These are phyloP conservation scores for Cyberlindnera mississippiensis DNA, from an alignment of 805 yeast species.

Conservation along the genomic window DNA sequence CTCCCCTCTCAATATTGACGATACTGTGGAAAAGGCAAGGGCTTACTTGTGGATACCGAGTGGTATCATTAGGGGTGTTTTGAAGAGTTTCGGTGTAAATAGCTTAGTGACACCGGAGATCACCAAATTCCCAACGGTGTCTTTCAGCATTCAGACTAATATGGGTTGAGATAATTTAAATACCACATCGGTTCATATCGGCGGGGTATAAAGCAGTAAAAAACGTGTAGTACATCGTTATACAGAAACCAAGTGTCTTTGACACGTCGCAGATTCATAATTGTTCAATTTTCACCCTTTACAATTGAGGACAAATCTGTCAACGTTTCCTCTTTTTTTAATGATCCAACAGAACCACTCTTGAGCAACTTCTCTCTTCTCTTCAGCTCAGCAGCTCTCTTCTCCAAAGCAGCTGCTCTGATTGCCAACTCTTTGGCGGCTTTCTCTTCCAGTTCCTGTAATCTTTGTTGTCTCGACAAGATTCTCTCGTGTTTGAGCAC, in stretches of 20 bases:
- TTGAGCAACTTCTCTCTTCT: constrained; percentile 54
- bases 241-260: too few species aligned
- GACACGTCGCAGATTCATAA: too few species aligned
- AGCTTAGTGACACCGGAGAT: constrained; percentile 64
- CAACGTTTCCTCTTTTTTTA: constrained; percentile 49
- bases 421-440: constrained; percentile 69
- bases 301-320: constrained; percentile 50
- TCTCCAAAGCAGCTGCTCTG: constrained; percentile 74
- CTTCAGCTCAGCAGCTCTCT: constrained; percentile 62
- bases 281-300: constrained; percentile 20
- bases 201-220: not conserved
- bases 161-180: constrained; percentile 6
- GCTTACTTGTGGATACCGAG: constrained; percentile 66
- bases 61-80: constrained; percentile 71
- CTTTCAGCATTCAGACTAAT: constrained; percentile 64
- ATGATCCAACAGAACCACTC: constrained; percentile 23
- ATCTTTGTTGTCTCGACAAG: constrained; percentile 68
- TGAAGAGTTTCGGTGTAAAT: constrained; percentile 65
- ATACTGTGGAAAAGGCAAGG: constrained; percentile 41
- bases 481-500: constrained; percentile 74
- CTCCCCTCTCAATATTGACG: constrained; percentile 39
- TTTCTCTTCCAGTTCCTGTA: constrained; percentile 75
- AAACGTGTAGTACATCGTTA: not conserved
- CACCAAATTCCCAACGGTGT: constrained; percentile 58
- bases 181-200: too few species aligned